Evolutionary conservation across 441 rosid species (phyloP).

Genomic region (Erysimum cheiri): DNA sequence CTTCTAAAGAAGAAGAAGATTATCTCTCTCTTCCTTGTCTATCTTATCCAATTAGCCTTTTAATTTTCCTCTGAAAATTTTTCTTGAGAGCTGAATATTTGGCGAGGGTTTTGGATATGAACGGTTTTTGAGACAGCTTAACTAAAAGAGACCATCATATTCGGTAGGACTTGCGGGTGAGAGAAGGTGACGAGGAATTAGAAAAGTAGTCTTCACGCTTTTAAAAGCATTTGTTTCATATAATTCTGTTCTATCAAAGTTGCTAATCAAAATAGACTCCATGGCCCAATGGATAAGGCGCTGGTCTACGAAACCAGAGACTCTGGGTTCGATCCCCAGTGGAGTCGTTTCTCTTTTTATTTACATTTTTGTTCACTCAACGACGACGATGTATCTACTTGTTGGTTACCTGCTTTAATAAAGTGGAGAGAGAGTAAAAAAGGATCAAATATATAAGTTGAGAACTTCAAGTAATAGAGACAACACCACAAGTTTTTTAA

Average conservation of each 20-base stretch:
- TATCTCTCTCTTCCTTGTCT: slow-evolving; percentile 1
- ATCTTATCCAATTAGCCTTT: slow-evolving; percentile 19
- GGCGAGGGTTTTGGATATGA: slow-evolving; percentile 17
- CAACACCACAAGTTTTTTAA: slow-evolving; percentile 19
- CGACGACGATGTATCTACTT: background rate
- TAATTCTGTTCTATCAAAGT: too few species aligned
- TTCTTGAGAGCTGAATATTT: background rate
- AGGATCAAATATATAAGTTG: background rate
- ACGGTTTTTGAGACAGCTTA: slow-evolving; percentile 28
- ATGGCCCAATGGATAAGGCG: slow-evolving; percentile 99
- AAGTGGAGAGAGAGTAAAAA: too few species aligned
- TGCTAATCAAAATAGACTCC: slow-evolving; percentile 2
- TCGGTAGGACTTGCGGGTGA: slow-evolving; percentile 28
- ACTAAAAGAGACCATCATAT: slow-evolving; percentile 27
- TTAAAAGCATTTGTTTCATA: background rate
- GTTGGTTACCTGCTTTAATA: background rate
- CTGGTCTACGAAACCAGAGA: slow-evolving; percentile 99
- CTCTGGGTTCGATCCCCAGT: slow-evolving; percentile 97
- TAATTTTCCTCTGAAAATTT: background rate
- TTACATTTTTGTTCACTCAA: background rate
- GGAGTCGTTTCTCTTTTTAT: slow-evolving; percentile 54
- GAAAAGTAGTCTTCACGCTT: slow-evolving; percentile 7
- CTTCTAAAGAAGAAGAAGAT: background rate
- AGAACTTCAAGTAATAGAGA: background rate
- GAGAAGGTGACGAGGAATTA: slow-evolving; percentile 17